Evolutionary conservation across 139 green algal genomes (phyloP).

Genomic region (Chlorella ohadii): DNA sequence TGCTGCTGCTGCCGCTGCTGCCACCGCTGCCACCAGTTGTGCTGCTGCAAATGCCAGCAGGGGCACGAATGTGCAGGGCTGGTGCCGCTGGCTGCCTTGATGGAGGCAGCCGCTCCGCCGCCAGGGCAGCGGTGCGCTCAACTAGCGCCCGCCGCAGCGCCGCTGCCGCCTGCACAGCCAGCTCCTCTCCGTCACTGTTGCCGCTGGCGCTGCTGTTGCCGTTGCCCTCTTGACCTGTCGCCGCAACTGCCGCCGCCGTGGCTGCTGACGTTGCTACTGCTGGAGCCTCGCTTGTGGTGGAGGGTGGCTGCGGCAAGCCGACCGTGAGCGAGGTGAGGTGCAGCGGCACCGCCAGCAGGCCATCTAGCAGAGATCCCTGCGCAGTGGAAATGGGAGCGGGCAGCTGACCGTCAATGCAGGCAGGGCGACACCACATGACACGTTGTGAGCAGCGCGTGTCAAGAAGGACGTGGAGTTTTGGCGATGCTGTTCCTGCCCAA

Average conservation of each 20-base stretch:
- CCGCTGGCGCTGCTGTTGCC: background rate
- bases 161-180: background rate
- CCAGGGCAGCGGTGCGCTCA: background rate
- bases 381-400: background rate
- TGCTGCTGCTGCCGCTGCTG: background rate
- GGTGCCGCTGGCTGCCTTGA: background rate
- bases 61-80: background rate
- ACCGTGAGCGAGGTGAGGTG: constrained; percentile 60
- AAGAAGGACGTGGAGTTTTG: too few species aligned
- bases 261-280: background rate
- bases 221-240: too few species aligned
- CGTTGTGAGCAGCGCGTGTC: background rate
- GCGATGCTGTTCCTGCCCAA: too few species aligned
- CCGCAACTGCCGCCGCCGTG: background rate
- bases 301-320: constrained; percentile 4
- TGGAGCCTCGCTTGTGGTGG: background rate
- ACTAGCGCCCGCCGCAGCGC: constrained; percentile 25
- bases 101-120: background rate
- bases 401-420: background rate
- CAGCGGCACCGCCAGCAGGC: constrained; percentile 73
- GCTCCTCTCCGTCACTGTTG: too few species aligned
- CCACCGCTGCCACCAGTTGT: background rate
- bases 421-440: background rate
- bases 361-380: constrained; percentile 72
- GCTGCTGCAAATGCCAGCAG: background rate